phyloP scores from a whole-genome alignment of 495 filamentous ascomycete species.

The Durotheca rogersii region DNA sequence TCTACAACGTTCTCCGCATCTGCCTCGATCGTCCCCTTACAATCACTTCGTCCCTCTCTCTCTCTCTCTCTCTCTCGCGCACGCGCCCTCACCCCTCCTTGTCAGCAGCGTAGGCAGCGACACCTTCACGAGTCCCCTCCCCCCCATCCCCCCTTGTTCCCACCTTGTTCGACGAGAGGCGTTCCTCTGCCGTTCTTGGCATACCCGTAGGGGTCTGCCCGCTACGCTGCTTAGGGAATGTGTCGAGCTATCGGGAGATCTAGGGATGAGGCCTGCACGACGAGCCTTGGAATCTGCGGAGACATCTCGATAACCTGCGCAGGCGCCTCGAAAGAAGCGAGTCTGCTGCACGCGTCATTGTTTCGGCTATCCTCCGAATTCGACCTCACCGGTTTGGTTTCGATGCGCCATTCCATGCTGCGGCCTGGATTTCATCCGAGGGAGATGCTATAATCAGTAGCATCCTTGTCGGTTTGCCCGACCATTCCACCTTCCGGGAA shows the following conservation, averaged over 20 bases:
- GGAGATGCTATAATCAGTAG: neutral
- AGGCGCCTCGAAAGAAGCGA: too few species aligned
- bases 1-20: conserved; percentile 20
- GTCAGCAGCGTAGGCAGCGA: neutral
- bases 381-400: neutral
- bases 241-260: too few species aligned
- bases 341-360: too few species aligned
- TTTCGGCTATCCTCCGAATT: neutral
- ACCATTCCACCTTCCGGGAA: conserved; percentile 6
- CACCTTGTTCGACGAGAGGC: conserved; percentile 2
- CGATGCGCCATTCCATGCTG: neutral
- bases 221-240: too few species aligned
- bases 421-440: neutral
- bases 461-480: conserved; percentile 1
- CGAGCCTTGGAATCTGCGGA: neutral
- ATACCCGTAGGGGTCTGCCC: too few species aligned
- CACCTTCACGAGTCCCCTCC: neutral
- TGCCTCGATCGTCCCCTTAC: neutral
- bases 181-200: conserved; percentile 16
- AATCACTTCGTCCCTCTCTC: too few species aligned
- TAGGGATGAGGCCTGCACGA: too few species aligned
- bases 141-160: neutral
- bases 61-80: too few species aligned
- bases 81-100: conserved; percentile 11
- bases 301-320: neutral